Evolutionary conservation across 1,139 yeast genomes (phyloP), one percentile per base, ranked within the genome.

Genomic region (Nadsonia commutata): DNA sequence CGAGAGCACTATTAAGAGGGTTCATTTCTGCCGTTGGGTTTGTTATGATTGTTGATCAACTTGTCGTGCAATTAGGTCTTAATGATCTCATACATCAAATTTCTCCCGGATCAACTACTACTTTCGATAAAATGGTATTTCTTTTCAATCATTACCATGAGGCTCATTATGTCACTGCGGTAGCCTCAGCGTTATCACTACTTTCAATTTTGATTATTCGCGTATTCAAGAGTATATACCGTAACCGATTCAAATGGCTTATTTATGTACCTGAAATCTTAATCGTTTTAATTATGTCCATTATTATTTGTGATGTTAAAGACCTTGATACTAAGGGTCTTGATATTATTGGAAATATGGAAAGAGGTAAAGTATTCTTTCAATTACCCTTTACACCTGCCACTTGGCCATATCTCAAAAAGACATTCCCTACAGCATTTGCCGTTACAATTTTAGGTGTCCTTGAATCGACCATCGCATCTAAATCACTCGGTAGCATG

Each of bases 21-120:
- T 90, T 90, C 58, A 83, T 90, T 37, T 74, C 90, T 40, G 95
- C 94, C 0, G 94, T 90, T n/a, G 97, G 96, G 11, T 57, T 84
- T 17, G 88, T 88, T 8, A 88, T 90, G 90, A 68, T 85, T 18
- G 71, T 85, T 41, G 86, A 83, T 56, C 80, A 95, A 2, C 56
- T 74, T 19, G 75, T 86, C 17, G 74, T 80, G 4, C 82, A 80
- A 58, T 61, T 88, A 39, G 95, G 95, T 0, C 64, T 90, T 36
- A 61, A 60, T 18, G 56, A 60, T 4, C 46, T 65, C 5, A 70
- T 49, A 62, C 64, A 44, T 57, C 62, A 39, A 48, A 66, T 31
- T 65, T 71, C 66, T 3, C 90, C 84, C 52, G 72, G 78, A 27
- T 90, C 84, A 52, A 57, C 62, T 1, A 76, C 95, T 0, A 85